phyloP scores from a whole-genome alignment of 2,329 filamentous ascomycete species.

The Cladosporium oxysporum region DNA sequence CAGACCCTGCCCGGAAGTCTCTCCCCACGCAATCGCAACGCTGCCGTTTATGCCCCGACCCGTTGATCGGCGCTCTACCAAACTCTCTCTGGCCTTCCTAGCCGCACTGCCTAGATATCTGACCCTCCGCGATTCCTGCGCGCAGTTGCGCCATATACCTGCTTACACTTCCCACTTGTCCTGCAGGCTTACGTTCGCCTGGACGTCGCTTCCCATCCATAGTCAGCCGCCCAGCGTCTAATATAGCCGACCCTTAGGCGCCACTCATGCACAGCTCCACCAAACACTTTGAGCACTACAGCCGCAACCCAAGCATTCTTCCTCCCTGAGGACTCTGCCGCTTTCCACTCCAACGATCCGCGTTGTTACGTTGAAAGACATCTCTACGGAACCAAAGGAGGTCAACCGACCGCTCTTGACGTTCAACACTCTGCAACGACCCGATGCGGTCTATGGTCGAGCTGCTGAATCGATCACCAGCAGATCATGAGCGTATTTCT shows the following conservation, averaged over 20 bases:
- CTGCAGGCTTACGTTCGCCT: constrained; percentile 9
- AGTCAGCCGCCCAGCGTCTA: constrained; percentile 17
- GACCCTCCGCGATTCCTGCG: constrained; percentile 1
- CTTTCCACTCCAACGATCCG: neutral
- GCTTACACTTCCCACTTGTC: constrained; percentile 5
- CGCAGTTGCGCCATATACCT: constrained; percentile 6
- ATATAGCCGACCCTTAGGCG: constrained; percentile 18
- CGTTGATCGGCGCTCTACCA: constrained; percentile 1
- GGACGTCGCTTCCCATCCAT: neutral
- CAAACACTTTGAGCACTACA: constrained; percentile 8
- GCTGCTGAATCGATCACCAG: constrained; percentile 16
- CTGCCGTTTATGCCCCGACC: constrained; percentile 2
- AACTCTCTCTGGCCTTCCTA: neutral
- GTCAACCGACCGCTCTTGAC: neutral
- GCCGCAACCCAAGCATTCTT: constrained; percentile 12
- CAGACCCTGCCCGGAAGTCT: constrained; percentile 4
- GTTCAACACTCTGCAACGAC: neutral
- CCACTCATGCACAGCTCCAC: constrained; percentile 16
- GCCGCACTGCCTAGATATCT: constrained; percentile 15
- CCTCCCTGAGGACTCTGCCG: constrained; percentile 7
- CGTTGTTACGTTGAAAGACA: neutral
- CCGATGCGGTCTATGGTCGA: constrained; percentile 14
- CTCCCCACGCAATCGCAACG: constrained; percentile 5
- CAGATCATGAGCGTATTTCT: constrained; percentile 1
- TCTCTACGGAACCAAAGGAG: neutral